These are phyloP conservation scores for Claviceps fusiformis DNA, from an alignment of 2,329 filamentous ascomycete species.

Conservation along the genomic window DNA sequence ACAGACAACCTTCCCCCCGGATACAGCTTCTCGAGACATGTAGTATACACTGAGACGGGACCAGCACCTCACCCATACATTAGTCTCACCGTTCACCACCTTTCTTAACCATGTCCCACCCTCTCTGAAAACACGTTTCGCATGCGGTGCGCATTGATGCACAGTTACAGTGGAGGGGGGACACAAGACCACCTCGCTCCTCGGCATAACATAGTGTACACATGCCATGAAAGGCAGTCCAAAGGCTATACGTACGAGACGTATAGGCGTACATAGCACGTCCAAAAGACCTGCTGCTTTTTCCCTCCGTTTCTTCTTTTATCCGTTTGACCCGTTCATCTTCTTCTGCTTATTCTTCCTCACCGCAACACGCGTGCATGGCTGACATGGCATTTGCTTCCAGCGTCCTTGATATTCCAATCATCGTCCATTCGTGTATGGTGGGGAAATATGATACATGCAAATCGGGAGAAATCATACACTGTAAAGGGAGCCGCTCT, in stretches of 20 bases:
- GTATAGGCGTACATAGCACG: not conserved
- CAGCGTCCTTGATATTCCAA: not conserved
- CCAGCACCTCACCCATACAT: not conserved
- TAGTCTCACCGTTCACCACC: no score
- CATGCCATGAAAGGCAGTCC: not conserved
- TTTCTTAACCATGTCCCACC: no score
- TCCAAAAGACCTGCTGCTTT: no score
- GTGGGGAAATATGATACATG: not conserved
- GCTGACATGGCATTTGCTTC: not conserved
- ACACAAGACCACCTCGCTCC: not conserved
- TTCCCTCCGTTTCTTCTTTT: not conserved
- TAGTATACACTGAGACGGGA: not conserved
- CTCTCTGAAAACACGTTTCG: no score
- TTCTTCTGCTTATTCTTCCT: not conserved
- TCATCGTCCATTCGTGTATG: not conserved
- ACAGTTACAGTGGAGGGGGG: no score
- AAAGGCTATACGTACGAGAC: not conserved
- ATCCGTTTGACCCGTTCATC: not conserved
- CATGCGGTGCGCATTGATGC: no score
- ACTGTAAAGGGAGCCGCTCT: no score
- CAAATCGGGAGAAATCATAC: no score
- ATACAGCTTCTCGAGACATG: not conserved
- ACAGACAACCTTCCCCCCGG: no score
- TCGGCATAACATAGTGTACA: not conserved
- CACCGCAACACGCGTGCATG: not conserved